Percentiles rank a stretch among this genome's conserved stretches.
These are phyloP conservation scores for Coemansia sp. DNA, from an alignment of 192 early-diverging fungal genomes.

Conservation along the genomic window DNA sequence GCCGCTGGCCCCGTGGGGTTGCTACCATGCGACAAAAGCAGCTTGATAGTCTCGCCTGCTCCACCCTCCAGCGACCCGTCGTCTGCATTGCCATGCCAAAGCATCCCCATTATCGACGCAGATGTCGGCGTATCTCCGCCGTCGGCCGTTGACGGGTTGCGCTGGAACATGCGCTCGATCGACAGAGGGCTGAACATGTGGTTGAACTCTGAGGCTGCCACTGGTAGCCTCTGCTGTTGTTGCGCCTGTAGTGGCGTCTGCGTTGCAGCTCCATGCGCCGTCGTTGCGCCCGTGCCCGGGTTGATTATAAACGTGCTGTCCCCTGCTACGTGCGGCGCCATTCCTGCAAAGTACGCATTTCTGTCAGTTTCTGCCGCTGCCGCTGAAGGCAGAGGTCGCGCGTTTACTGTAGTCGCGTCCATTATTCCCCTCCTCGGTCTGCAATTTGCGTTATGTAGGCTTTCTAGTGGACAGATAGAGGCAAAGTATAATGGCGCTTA, in stretches of 20 bases:
- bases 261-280: slow-evolving; percentile 1
- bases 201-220: slow-evolving; percentile 37
- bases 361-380: background rate
- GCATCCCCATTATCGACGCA: slow-evolving; percentile 29
- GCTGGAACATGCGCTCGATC: slow-evolving; percentile 46
- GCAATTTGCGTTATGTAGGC: background rate
- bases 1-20: slow-evolving; percentile 24
- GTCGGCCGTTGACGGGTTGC: slow-evolving; percentile 4
- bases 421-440: background rate
- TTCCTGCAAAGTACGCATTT: background rate
- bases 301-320: slow-evolving; percentile 46
- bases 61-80: slow-evolving; percentile 28
- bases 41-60: slow-evolving; percentile 45
- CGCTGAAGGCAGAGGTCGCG: background rate
- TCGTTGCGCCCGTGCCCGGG: slow-evolving; percentile 7
- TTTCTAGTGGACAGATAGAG: background rate
- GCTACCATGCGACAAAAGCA: slow-evolving; percentile 44
- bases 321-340: slow-evolving; percentile 8
- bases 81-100: slow-evolving; percentile 27
- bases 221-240: slow-evolving; percentile 18
- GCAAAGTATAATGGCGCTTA: slow-evolving; percentile 1
- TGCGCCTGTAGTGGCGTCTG: background rate
- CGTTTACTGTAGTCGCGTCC: slow-evolving; percentile 6
- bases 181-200: slow-evolving; percentile 54
- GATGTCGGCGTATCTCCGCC: slow-evolving; percentile 9